Conservation (phyloP, 768 basidiomycete genomes). For the Boletus reticulatus region DNA sequence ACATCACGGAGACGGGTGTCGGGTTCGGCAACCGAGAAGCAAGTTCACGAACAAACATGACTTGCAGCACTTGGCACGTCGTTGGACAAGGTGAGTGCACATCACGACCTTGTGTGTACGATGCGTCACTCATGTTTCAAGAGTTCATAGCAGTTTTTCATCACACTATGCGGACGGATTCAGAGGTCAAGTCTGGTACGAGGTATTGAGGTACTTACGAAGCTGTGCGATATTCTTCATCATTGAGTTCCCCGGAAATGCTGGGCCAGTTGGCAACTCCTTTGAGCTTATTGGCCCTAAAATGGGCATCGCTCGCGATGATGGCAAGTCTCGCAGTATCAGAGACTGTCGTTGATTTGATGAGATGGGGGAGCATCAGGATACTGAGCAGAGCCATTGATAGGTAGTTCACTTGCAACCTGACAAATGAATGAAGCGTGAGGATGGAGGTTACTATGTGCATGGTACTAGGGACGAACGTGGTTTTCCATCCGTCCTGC, state of each 20-base stretch:
- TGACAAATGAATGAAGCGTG: conserved; percentile 4
- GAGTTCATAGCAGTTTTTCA: conserved; percentile 24
- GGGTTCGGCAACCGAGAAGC: conserved; percentile 28
- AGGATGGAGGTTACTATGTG: neutral
- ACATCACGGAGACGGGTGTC: conserved; percentile 29
- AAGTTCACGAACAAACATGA: conserved; percentile 38
- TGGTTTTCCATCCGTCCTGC: conserved; percentile 36
- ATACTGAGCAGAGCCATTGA: conserved; percentile 35
- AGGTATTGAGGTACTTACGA: conserved; percentile 12
- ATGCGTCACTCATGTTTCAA: conserved; percentile 24
- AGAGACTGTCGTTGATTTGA: conserved; percentile 23
- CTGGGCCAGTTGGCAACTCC: conserved; percentile 14
- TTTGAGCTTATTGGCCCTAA: conserved; percentile 6
- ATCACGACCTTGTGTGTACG: neutral
- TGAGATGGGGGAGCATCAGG: conserved; percentile 35
- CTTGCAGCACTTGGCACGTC: conserved; percentile 25
- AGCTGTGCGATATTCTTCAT: conserved; percentile 27
- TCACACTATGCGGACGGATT: conserved; percentile 15
- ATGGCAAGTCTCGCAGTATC: conserved; percentile 29
- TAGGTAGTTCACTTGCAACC: conserved; percentile 37
- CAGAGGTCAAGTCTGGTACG: neutral
- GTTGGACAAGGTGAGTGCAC: neutral
- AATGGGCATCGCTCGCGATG: conserved; percentile 31
- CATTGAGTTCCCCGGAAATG: conserved; percentile 29
- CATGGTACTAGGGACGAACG: conserved; percentile 21